phyloP scores from a whole-genome alignment of 768 basidiomycete species.

The Leccinum pellstonianum region DNA sequence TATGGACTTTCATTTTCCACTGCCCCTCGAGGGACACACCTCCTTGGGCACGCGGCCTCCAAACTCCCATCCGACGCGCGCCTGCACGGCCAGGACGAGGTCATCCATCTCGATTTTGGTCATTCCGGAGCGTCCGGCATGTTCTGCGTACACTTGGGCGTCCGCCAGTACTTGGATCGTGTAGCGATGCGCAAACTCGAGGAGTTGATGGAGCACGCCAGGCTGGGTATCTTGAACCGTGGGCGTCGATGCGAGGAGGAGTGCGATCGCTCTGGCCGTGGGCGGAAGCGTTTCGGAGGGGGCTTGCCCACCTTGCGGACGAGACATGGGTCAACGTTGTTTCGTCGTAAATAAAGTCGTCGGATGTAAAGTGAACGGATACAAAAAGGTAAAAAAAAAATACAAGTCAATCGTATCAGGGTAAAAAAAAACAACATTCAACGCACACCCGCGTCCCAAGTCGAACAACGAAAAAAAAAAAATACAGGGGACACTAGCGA shows the following conservation, averaged over 20 bases:
- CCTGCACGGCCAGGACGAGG: constrained; percentile 76
- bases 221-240: constrained; percentile 85
- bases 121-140: constrained; percentile 65
- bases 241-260: constrained; percentile 79
- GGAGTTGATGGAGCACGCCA: constrained; percentile 80
- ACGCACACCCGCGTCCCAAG: background rate
- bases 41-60: constrained; percentile 88
- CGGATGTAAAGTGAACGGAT: background rate
- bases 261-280: constrained; percentile 81
- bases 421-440: constrained; percentile 5
- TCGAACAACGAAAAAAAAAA: background rate
- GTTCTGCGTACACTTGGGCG: constrained; percentile 84
- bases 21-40: constrained; percentile 42
- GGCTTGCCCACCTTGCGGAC: constrained; percentile 32
- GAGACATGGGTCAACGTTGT: constrained; percentile 36
- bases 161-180: constrained; percentile 81
- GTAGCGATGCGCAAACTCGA: constrained; percentile 85
- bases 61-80: constrained; percentile 90
- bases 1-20: background rate
- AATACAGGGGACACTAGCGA: constrained; percentile 13
- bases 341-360: background rate
- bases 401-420: constrained; percentile 11
- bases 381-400: constrained; percentile 10
- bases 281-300: constrained; percentile 70
- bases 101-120: constrained; percentile 81